A percentile compares a stretch with the other conserved stretches of the same genome.
phyloP scores from a whole-genome alignment of 768 basidiomycete genomes.

The Boletus pseudopeckii region DNA sequence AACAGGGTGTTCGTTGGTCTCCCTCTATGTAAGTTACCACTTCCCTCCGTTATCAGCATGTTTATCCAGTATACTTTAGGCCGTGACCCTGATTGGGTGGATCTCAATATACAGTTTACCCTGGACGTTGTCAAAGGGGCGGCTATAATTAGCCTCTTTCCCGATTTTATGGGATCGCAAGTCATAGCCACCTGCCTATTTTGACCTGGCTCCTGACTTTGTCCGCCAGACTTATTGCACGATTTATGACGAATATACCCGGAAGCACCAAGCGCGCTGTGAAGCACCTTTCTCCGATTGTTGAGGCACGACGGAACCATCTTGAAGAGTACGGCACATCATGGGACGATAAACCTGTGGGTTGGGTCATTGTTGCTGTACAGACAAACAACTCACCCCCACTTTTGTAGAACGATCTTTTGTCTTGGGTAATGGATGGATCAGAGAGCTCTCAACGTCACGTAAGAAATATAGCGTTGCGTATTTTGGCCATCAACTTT shows the following conservation, averaged over 20 bases:
- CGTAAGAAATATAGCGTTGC: constrained; percentile 19
- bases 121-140: constrained; percentile 3
- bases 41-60: background rate
- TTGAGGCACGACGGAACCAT: constrained; percentile 9
- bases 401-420: constrained; percentile 28
- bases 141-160: constrained; percentile 28
- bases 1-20: constrained; percentile 15
- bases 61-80: background rate
- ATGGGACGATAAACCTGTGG: background rate
- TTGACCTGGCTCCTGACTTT: background rate
- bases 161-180: constrained; percentile 33
- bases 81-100: constrained; percentile 28
- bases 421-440: constrained; percentile 33
- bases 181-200: background rate
- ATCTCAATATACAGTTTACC: constrained; percentile 30
- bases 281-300: constrained; percentile 25
- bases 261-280: constrained; percentile 5
- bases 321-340: background rate
- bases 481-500: constrained; percentile 17
- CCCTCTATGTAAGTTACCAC: constrained; percentile 10
- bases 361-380: background rate
- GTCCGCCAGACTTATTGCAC: background rate
- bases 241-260: background rate
- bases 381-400: background rate
- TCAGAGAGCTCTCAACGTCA: constrained; percentile 14